Evolutionary conservation across 805 yeast genomes (phyloP), one percentile per base, ranked within the genome.

Genomic region (Yarrowia osloensis): DNA sequence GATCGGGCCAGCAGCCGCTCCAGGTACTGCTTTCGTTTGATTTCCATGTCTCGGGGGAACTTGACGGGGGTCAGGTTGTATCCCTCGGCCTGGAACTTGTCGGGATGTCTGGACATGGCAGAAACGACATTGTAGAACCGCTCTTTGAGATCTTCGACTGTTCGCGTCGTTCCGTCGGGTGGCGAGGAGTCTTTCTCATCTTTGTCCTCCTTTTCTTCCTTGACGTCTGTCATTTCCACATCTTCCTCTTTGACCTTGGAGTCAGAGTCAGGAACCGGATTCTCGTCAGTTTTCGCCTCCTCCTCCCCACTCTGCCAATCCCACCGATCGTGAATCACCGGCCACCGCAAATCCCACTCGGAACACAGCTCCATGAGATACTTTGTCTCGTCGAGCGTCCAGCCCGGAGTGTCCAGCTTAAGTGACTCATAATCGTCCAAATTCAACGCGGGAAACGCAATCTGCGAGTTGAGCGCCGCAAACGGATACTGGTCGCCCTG

Each of bases 101-200:
- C 66, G n/a, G 66, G 82, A 79, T 68, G 76, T 76, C 63, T 76
- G 63, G 89, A 77, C 28, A 89, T 80, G 67, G 82, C 81, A 37
- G 85, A 84, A 55, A 90, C 85, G 11, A 91, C 86, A 21, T 80
- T 77, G 74, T 93, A 95, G 74, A 91, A 91, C 42, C 92, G 87
- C 67, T 86, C 91, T 72, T 92, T 91, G 67, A 95, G 76, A 70
- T 92, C 98, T 72, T 94, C 98, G 28, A 90, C 69, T 0, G 86
- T 74, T 33, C 95, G 78, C 6, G 71, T 68, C 35, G 69, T 71
- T 28, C 65, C 63, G 40, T 29, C 55, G 1, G 54, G n/a, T n/a
- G n/a, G n/a, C n/a, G 37, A 1, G 55, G 12, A 12, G 26, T 19
- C 24, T 24, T 29, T 65, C 6, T 24, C n/a, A 33, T 65, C 37